Conservation (phyloP, 495 filamentous ascomycete genomes). For the Penicillium odoratum region DNA sequence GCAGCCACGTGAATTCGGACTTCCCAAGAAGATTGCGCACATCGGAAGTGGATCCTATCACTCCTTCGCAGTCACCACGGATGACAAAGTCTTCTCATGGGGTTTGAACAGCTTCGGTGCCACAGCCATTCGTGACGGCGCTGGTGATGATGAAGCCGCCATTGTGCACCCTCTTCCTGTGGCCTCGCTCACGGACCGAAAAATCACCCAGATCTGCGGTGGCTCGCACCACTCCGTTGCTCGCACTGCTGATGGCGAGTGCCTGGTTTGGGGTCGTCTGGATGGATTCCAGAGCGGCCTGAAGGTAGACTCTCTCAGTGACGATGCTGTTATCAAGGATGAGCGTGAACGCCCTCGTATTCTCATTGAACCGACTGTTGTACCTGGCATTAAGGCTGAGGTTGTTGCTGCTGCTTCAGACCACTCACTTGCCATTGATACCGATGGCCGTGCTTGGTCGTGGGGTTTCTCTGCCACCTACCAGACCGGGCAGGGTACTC, state of each 20-base stretch:
- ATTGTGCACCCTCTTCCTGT: conserved; percentile 61
- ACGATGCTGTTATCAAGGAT: conserved; percentile 51
- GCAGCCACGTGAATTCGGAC: conserved; percentile 66
- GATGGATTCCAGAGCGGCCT: conserved; percentile 61
- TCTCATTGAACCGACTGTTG: conserved; percentile 50
- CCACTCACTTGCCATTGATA: conserved; percentile 58
- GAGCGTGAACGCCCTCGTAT: conserved; percentile 53
- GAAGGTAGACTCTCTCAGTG: conserved; percentile 48
- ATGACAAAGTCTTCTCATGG: conserved; percentile 76
- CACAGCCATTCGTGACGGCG: conserved; percentile 68
- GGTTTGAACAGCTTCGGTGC: conserved; percentile 86
- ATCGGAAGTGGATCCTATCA: conserved; percentile 59
- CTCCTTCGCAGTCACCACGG: conserved; percentile 70
- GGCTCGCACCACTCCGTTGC: conserved; percentile 61
- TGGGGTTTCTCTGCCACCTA: conserved; percentile 66
- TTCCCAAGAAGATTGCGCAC: conserved; percentile 57
- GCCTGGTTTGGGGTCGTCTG: conserved; percentile 60
- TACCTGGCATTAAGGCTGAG: conserved; percentile 48
- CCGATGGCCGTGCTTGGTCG: conserved; percentile 56
- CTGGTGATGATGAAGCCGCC: conserved; percentile 63
- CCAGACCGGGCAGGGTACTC: conserved; percentile 60
- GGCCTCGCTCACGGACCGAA: conserved; percentile 50
- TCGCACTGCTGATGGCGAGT: conserved; percentile 52
- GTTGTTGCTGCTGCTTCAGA: conserved; percentile 53
- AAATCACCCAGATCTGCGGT: conserved; percentile 50